Conservation (phyloP, 108 stramenopile genomes). For the Skeletonema menzelii region DNA sequence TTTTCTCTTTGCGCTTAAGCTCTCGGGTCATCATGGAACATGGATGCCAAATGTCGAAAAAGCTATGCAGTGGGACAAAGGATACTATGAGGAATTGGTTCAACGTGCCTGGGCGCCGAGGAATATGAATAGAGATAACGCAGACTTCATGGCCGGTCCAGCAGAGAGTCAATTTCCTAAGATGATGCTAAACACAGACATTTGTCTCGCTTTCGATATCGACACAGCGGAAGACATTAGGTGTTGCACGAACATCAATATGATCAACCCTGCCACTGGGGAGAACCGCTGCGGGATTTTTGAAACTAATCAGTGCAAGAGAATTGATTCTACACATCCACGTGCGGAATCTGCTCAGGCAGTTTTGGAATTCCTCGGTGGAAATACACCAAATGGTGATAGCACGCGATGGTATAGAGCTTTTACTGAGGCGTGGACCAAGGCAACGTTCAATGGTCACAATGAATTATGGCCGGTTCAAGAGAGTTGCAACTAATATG, state of each 20-base stretch:
- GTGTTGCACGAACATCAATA: constrained; percentile 49
- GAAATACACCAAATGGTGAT: constrained; percentile 2
- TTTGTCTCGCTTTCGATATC: constrained; percentile 47
- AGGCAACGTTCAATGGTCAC: constrained; percentile 13
- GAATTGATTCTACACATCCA: neutral
- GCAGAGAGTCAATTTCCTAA: constrained; percentile 15
- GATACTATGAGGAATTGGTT: constrained; percentile 39
- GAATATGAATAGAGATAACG: neutral
- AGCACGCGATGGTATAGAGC: constrained; percentile 5
- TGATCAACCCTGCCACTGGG: constrained; percentile 29
- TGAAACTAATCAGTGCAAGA: neutral
- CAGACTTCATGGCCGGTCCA: constrained; percentile 31
- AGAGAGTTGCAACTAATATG: neutral
- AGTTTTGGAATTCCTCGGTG: neutral
- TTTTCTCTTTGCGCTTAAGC: constrained; percentile 1
- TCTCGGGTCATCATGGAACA: constrained; percentile 49
- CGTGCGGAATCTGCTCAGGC: neutral
- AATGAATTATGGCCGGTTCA: neutral
- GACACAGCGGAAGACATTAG: constrained; percentile 1
- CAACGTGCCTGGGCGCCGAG: constrained; percentile 38
- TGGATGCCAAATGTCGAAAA: constrained; percentile 46
- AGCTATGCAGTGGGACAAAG: constrained; percentile 38
- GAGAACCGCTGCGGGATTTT: constrained; percentile 30
- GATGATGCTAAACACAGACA: constrained; percentile 56
- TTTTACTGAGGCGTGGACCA: constrained; percentile 14